Base-by-base conservation (phyloP, 768 basidiomycete genomes). In the Phlebiopsis gigantea region DNA sequence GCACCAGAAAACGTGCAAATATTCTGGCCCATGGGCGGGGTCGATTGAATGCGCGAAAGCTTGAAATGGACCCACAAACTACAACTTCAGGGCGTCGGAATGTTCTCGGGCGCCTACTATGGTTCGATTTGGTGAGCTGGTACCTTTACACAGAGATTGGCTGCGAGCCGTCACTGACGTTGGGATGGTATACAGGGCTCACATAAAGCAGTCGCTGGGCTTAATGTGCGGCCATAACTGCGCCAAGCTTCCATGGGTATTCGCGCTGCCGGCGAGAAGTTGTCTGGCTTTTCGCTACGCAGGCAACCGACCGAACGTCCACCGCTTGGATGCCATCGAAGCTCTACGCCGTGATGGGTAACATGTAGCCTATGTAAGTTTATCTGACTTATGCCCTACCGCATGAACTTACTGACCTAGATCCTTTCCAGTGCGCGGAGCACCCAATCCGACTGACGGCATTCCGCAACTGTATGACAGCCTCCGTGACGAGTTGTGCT, bases 41-140 rank as follows among this genome's bases (percentile, higher is more conserved):
- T 21, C 46, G 47, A 48, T 29, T 47, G 22, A 47, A 47, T 47
- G 21, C 25, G 21, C 28, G 47, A 45, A 45, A 25, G 7, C 26
- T 29, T 29, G 12, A 29, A 29, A 48, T 26, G 47, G 47, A 48
- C 47, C 47, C 47, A 48, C 47, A 48, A 48, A 48, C 26, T 29
- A 26, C 47, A 48, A 48, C 47, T 15, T 21, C 46, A 47, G 46
- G 47, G 28, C n/a, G 47, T 26, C 34, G 34, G n/a, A 39, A 39
- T 17, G 34, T 39, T 39, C 34, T 39, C 34, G 34, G 34, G 34
- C 34, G 34, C 34, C 17, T 39, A 10, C 17, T 10, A 39, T 39
- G 34, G 34, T 39, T 39, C 34, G 34, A 39, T 4, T 39, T 3
- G 34, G 34, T 39, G 34, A 39, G 34, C 17, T 17, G 34, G 17